Evolutionary conservation across 129 eudicot species (phyloP).

Genomic region (carrot (Daucus carota)): DNA sequence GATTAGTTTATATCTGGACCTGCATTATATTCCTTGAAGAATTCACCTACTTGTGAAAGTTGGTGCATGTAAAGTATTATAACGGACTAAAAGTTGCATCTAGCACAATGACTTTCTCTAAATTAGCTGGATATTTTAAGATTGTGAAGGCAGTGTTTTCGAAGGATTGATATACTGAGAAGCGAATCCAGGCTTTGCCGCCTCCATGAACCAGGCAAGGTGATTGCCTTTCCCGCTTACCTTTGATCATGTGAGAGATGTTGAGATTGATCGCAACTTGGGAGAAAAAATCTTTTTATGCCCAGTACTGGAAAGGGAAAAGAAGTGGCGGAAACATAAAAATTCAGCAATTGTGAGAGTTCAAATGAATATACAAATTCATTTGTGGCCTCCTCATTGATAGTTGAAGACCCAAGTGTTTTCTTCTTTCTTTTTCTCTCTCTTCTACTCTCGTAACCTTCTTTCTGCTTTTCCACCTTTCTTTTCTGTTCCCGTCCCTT

Average conservation of each 20-base stretch:
- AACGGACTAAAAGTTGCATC: background rate
- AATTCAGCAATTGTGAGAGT: no score
- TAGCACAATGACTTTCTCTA: background rate
- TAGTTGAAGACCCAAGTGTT: no score
- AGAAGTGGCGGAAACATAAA: background rate
- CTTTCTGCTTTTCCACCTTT: no score
- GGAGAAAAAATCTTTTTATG: background rate
- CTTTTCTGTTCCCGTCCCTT: background rate
- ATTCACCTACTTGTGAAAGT: background rate
- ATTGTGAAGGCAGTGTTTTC: background rate
- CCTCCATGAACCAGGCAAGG: background rate
- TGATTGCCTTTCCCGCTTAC: no score
- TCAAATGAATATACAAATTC: no score
- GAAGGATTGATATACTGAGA: background rate
- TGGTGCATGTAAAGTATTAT: background rate
- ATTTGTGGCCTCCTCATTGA: no score
- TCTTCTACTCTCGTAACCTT: background rate
- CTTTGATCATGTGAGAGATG: no score
- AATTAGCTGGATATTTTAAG: background rate
- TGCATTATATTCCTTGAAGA: background rate
- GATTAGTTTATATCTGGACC: background rate
- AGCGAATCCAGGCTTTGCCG: background rate
- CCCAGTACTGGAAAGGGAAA: background rate
- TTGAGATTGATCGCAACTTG: background rate
- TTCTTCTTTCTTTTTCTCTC: background rate